These are phyloP conservation scores for Uncinocarpus reesii DNA, from an alignment of 2,329 filamentous ascomycete genomes.

Conservation along the genomic window DNA sequence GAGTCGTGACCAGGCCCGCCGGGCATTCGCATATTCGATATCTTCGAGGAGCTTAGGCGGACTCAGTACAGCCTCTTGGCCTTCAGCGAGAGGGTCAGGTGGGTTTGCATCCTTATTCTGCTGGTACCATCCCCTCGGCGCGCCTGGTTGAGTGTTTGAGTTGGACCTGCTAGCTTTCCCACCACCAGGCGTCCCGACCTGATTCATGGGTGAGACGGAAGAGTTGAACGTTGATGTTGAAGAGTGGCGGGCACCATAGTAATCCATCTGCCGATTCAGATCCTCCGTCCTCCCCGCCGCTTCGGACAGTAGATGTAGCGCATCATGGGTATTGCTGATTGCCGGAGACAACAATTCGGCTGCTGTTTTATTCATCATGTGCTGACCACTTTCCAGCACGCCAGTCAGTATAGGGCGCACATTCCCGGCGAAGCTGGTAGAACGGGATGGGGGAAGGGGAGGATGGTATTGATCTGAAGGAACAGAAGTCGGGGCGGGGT, in stretches of 20 bases:
- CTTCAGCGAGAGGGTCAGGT: constrained; percentile 10
- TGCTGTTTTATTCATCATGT: constrained; percentile 51
- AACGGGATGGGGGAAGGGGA: constrained; percentile 6
- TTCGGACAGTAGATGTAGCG: constrained; percentile 81
- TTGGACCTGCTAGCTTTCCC: constrained; percentile 29
- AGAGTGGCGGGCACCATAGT: constrained; percentile 32
- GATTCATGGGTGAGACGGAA: constrained; percentile 29
- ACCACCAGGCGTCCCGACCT: constrained; percentile 26
- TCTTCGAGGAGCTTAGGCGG: constrained; percentile 24
- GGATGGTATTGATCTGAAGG: constrained; percentile 11
- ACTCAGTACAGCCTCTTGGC: constrained; percentile 11
- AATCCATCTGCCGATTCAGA: constrained; percentile 40
- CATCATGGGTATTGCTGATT: constrained; percentile 86
- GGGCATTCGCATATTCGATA: constrained; percentile 48
- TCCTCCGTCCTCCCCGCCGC: constrained; percentile 52
- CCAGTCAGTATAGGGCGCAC: constrained; percentile 11
- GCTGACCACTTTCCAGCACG: constrained; percentile 43
- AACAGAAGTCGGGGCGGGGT: constrained; percentile 14
- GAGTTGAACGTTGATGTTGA: constrained; percentile 32
- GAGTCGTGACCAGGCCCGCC: constrained; percentile 82
- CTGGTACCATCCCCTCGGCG: constrained; percentile 41
- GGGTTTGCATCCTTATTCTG: constrained; percentile 11
- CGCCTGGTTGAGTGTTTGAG: constrained; percentile 29
- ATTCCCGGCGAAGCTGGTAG: constrained; percentile 11
- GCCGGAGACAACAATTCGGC: constrained; percentile 52